Evolutionary conservation across 306 rosid genomes (phyloP).

Genomic region (Pyrus betulifolia): DNA sequence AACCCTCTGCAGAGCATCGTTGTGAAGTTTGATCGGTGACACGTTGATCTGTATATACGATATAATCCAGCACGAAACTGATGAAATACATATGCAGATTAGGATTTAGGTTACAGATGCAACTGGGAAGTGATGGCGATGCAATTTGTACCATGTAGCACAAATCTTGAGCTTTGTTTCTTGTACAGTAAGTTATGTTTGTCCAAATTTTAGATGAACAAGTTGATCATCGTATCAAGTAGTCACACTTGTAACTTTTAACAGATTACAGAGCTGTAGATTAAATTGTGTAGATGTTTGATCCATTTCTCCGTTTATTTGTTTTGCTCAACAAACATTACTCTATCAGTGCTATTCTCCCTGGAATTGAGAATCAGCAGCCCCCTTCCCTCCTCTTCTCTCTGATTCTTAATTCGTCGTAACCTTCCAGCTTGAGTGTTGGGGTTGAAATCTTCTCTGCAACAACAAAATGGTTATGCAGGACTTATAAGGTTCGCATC

Average conservation of each 20-base stretch:
- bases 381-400: too few species aligned
- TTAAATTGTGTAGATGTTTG: neutral
- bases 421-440: too few species aligned
- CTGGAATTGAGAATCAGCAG: too few species aligned
- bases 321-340: neutral
- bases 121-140: neutral
- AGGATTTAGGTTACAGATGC: neutral
- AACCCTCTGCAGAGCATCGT: neutral
- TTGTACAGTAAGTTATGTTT: neutral
- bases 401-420: too few species aligned
- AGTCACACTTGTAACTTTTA: neutral
- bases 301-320: neutral
- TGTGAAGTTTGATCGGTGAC: neutral
- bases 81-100: neutral
- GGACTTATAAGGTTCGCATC: too few species aligned
- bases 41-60: neutral
- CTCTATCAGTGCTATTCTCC: too few species aligned
- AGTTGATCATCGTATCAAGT: neutral
- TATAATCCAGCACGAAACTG: neutral
- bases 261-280: neutral
- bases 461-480: too few species aligned
- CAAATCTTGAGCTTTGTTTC: neutral
- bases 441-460: too few species aligned
- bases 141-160: neutral
- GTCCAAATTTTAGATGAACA: neutral